These are phyloP conservation scores for Neurospora discreta DNA, from an alignment of 495 filamentous ascomycete species.

Conservation along the genomic window DNA sequence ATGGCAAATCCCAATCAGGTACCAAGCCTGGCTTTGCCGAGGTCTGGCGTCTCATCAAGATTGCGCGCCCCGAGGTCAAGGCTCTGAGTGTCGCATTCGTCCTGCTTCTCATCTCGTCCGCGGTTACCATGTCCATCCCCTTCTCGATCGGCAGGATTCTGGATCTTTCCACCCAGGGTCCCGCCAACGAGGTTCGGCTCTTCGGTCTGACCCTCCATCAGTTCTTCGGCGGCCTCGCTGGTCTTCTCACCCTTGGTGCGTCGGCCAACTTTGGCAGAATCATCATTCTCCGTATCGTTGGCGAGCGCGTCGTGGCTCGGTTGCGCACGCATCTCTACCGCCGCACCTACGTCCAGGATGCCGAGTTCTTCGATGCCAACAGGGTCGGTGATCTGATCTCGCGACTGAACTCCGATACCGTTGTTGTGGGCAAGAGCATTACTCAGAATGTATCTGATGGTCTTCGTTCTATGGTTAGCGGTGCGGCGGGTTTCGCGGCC, in stretches of 20 bases:
- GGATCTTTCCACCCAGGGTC: conserved; percentile 44
- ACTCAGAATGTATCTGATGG: conserved; percentile 97
- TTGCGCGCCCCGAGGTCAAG: conserved; percentile 73
- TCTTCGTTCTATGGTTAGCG: conserved; percentile 75
- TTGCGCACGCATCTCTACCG: conserved; percentile 83
- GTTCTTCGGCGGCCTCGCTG: conserved; percentile 30
- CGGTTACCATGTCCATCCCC: conserved; percentile 87
- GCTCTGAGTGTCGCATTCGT: conserved; percentile 71
- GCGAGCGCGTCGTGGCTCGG: conserved; percentile 84
- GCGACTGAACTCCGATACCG: conserved; percentile 85
- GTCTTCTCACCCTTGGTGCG: conserved; percentile 22
- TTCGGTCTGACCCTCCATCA: conserved; percentile 24
- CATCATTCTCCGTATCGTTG: conserved; percentile 86
- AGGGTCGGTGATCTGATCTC: conserved; percentile 93
- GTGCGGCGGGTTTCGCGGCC: conserved; percentile 71
- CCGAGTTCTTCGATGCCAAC: conserved; percentile 98
- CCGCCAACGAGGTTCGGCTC: conserved; percentile 21
- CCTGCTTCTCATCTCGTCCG: conserved; percentile 75
- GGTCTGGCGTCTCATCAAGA: conserved; percentile 77
- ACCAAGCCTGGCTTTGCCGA: conserved; percentile 60
- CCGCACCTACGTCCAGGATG: conserved; percentile 84
- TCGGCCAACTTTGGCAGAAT: conserved; percentile 89
- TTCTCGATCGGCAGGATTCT: conserved; percentile 94
- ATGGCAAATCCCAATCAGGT: conserved; percentile 52
- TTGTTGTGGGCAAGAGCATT: conserved; percentile 96